phyloP scores from a whole-genome alignment of 129 eudicot genomes.

The Escallonia herrerae region DNA sequence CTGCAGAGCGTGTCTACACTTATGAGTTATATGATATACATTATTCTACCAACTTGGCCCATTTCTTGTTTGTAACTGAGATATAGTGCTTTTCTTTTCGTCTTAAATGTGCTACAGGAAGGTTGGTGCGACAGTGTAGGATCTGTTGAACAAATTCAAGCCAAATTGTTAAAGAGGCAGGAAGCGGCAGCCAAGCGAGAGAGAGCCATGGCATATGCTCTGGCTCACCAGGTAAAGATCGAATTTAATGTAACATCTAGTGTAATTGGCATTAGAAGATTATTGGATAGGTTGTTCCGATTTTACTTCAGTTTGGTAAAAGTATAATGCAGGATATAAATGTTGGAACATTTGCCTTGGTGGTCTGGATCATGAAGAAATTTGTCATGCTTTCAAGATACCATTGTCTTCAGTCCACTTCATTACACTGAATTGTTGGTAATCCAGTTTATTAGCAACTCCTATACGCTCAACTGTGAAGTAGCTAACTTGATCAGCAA shows the following conservation, averaged over 20 bases:
- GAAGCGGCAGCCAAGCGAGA: slow-evolving; percentile 99
- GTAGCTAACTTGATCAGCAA: too few relatives aligned
- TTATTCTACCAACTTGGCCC: background rate
- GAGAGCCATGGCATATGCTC: slow-evolving; percentile 99
- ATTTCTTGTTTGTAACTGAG: background rate
- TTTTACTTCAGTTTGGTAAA: background rate
- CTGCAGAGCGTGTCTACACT: too few relatives aligned
- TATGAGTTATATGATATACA: too few relatives aligned
- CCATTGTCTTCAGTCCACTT: too few relatives aligned
- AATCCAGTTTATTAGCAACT: background rate
- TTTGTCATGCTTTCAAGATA: background rate
- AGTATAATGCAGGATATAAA: background rate
- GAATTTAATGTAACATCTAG: too few relatives aligned
- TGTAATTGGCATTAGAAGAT: too few relatives aligned
- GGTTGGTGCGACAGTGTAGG: slow-evolving; percentile 97
- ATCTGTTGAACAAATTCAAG: slow-evolving; percentile 91
- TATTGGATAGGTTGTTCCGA: too few relatives aligned
- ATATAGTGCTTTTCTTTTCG: background rate
- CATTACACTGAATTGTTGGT: background rate
- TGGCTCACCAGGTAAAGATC: slow-evolving; percentile 79
- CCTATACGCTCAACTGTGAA: too few relatives aligned
- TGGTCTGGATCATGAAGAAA: background rate
- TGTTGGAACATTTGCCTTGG: background rate
- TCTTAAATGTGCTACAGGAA: slow-evolving; percentile 37
- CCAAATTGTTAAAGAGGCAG: slow-evolving; percentile 79